A percentile compares a stretch with the other conserved stretches of the same genome.
Evolutionary conservation across 345 rosid species (phyloP).

Genomic region (Salix exigua): DNA sequence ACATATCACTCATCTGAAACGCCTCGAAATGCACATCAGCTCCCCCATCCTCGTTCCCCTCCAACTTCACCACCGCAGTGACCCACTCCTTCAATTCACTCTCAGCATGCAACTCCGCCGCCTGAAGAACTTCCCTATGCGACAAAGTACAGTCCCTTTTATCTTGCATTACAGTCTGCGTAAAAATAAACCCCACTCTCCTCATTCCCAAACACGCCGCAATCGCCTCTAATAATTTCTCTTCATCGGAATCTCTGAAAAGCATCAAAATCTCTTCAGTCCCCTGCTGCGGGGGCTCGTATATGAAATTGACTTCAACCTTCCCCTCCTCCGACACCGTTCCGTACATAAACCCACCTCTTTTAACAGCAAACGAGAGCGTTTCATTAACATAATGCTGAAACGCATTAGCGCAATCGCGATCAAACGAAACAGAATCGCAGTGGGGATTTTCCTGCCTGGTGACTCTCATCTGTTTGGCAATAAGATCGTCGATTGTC

Average conservation of each 20-base stretch:
- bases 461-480: conserved; percentile 75
- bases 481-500: conserved; percentile 92
- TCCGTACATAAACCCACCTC: conserved; percentile 94
- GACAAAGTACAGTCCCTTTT: conserved; percentile 79
- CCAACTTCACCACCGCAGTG: conserved; percentile 80
- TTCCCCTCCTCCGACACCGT: conserved; percentile 67
- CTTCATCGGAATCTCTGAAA: conserved; percentile 62
- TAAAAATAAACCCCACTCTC: conserved; percentile 79
- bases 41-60: conserved; percentile 76
- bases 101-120: conserved; percentile 70
- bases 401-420: conserved; percentile 72
- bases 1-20: conserved; percentile 95
- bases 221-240: conserved; percentile 69
- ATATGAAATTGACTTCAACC: conserved; percentile 81
- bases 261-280: conserved; percentile 52
- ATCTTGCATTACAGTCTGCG: conserved; percentile 63
- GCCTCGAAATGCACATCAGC: conserved; percentile 94
- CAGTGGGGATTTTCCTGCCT: conserved; percentile 85
- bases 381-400: conserved; percentile 71
- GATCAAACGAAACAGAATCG: conserved; percentile 80
- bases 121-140: conserved; percentile 65
- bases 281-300: conserved; percentile 91
- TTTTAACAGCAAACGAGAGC: conserved; percentile 72
- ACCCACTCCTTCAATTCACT: conserved; percentile 89
- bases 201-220: conserved; percentile 81